Conservation (phyloP, 164 flowering plant species). For the Pachysandra terminalis region DNA sequence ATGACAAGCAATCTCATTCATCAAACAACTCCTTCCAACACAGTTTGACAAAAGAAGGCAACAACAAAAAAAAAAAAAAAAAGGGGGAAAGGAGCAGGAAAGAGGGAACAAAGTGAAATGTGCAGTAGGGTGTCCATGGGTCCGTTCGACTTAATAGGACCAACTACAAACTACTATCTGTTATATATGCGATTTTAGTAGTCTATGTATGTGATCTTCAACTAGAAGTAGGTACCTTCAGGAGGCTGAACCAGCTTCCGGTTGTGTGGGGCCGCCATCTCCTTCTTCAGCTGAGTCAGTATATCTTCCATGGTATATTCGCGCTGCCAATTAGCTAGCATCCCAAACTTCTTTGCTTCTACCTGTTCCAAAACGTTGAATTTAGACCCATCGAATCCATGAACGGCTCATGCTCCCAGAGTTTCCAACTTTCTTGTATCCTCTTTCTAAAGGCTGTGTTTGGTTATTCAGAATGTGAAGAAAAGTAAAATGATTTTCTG, state of each 20-base stretch:
- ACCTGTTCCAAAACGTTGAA: slow-evolving; percentile 39
- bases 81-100: too few relatives aligned
- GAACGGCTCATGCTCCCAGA: background rate
- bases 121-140: slow-evolving; percentile 10
- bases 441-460: too few relatives aligned
- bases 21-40: slow-evolving; percentile 12
- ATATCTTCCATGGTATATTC: slow-evolving; percentile 79
- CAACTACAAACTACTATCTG: slow-evolving; percentile 6
- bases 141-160: slow-evolving; percentile 4
- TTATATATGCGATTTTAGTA: slow-evolving; percentile 3
- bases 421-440: too few relatives aligned
- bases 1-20: slow-evolving; percentile 13
- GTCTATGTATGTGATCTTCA: background rate
- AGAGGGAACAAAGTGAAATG: background rate
- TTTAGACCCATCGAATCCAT: background rate
- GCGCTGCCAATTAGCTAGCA: slow-evolving; percentile 75
- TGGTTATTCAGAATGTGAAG: too few relatives aligned
- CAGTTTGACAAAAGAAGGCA: background rate
- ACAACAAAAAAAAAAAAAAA: slow-evolving; percentile 1
- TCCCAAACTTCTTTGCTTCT: slow-evolving; percentile 65
- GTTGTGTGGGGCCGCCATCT: slow-evolving; percentile 77
- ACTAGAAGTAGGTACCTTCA: slow-evolving; percentile 94
- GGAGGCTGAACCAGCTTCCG: slow-evolving; percentile 76
- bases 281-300: slow-evolving; percentile 71
- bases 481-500: too few relatives aligned